These are phyloP conservation scores for Phytophthora pini DNA, from an alignment of 352 stramenopile genomes.

Conservation along the genomic window DNA sequence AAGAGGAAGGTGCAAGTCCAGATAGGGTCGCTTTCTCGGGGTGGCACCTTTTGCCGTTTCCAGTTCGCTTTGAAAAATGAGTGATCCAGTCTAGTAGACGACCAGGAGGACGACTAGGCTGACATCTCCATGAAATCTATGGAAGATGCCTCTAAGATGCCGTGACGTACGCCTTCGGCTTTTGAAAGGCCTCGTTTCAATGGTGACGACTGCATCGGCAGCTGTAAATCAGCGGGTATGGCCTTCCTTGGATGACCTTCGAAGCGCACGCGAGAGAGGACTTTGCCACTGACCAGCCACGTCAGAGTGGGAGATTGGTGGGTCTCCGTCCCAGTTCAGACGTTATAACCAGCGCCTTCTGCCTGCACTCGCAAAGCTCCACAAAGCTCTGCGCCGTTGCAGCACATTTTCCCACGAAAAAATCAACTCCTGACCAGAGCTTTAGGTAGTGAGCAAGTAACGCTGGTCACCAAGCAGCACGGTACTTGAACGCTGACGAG, in stretches of 20 bases:
- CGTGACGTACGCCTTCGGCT: background rate
- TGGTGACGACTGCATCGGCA: conserved; percentile 14
- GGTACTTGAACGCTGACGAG: conserved; percentile 1
- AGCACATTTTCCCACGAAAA: conserved; percentile 2
- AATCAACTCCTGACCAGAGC: background rate
- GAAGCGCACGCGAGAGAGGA: conserved; percentile 18
- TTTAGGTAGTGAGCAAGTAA: conserved; percentile 5
- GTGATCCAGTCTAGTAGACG: background rate
- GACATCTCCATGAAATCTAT: conserved; percentile 20
- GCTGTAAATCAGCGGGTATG: conserved; percentile 27
- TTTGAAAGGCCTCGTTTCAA: background rate
- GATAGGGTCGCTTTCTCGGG: conserved; percentile 28
- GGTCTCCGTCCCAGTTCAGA: conserved; percentile 8
- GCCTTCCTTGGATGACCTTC: conserved; percentile 6
- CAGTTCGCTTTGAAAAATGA: conserved; percentile 23
- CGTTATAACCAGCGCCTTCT: conserved; percentile 18
- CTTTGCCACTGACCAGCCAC: conserved; percentile 7
- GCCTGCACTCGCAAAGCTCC: background rate
- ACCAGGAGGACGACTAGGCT: background rate
- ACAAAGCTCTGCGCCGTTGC: background rate
- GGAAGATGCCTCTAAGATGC: conserved; percentile 13
- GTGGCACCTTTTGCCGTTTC: conserved; percentile 32
- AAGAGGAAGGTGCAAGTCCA: conserved; percentile 17
- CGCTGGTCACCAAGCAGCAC: background rate
- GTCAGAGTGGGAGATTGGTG: conserved; percentile 18